A percentile compares a stretch with the other conserved stretches of the same genome.
These are phyloP conservation scores for Cornus controversa DNA, from an alignment of 148 eudicot genomes.

Conservation along the genomic window DNA sequence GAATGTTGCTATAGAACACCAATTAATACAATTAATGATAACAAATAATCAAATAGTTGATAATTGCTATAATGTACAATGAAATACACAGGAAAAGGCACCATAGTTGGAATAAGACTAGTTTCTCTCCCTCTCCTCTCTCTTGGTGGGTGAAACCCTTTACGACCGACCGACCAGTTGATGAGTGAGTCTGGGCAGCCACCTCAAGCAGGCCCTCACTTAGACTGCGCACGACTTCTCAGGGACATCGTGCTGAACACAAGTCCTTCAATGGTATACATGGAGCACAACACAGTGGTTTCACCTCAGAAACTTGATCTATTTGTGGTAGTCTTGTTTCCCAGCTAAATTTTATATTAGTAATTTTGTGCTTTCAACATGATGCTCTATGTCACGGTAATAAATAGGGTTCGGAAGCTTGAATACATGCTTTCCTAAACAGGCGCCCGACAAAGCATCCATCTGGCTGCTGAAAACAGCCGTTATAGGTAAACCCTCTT, in stretches of 20 bases:
- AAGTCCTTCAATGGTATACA: background rate
- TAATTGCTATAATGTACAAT: too few species aligned
- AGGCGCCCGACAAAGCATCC: constrained; percentile 30
- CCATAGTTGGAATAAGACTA: too few species aligned
- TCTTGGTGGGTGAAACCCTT: background rate
- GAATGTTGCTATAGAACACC: too few species aligned
- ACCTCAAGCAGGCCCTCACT: too few species aligned
- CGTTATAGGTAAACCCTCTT: constrained; percentile 18
- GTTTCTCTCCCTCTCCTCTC: background rate
- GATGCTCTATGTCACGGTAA: background rate
- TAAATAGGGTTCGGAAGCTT: constrained; percentile 32
- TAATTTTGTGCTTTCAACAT: background rate
- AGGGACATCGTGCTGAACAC: background rate
- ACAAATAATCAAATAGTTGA: too few species aligned
- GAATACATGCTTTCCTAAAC: constrained; percentile 22
- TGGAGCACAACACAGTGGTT: background rate
- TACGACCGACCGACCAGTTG: background rate
- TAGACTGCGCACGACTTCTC: too few species aligned
- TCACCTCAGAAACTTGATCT: background rate
- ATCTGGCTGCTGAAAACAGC: constrained; percentile 38
- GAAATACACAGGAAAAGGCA: too few species aligned
- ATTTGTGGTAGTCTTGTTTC: background rate
- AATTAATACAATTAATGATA: too few species aligned
- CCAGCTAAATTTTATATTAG: background rate
- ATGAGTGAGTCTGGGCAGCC: background rate